Percentiles rank a stretch among this genome's conserved stretches.
phyloP scores from a whole-genome alignment of 257 asterid species.

The Nicotiana tabacum region DNA sequence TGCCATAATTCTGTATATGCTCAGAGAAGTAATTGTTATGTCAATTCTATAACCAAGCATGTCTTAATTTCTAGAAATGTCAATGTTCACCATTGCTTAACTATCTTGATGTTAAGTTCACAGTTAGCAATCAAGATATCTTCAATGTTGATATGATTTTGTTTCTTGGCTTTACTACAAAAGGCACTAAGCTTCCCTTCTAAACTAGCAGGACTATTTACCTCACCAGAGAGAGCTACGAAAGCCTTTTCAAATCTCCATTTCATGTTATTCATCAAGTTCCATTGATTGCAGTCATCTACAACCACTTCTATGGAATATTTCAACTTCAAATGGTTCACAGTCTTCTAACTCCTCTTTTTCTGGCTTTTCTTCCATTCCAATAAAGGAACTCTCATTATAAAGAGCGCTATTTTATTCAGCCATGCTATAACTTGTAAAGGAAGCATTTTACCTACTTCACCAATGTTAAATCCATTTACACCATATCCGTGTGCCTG shows the following conservation, averaged over 20 bases:
- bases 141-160: background rate
- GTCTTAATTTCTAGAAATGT: background rate
- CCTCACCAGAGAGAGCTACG: background rate
- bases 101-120: background rate
- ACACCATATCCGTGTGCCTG: background rate
- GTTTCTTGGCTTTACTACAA: background rate
- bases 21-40: background rate
- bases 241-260: background rate
- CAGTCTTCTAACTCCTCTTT: background rate
- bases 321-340: background rate
- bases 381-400: background rate
- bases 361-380: background rate
- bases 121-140: background rate
- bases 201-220: background rate
- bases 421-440: background rate
- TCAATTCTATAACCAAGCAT: background rate
- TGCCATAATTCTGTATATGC: background rate
- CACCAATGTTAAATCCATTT: background rate
- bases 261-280: background rate
- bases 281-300: background rate
- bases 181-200: background rate
- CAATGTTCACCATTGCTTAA: background rate
- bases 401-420: background rate
- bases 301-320: background rate
- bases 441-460: background rate